Conservation (phyloP, 805 yeast species). For the Candida parachauliodes region DNA sequence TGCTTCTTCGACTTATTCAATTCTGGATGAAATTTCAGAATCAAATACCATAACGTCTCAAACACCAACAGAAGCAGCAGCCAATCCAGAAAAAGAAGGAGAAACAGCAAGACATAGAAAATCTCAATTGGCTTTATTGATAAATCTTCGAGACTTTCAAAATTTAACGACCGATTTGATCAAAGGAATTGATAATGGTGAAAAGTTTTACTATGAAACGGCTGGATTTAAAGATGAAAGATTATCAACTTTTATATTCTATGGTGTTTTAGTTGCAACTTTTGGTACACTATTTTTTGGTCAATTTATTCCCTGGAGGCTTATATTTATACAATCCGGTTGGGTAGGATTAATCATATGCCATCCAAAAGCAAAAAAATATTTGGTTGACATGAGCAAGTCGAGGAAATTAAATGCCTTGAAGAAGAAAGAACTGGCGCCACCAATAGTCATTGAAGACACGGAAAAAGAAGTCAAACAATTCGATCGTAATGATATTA, state of each 20-base stretch:
- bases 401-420: slow-evolving; percentile 11
- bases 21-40: slow-evolving; percentile 9
- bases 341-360: slow-evolving; percentile 53
- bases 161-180: slow-evolving; percentile 56
- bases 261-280: slow-evolving; percentile 28
- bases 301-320: slow-evolving; percentile 61
- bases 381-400: slow-evolving; percentile 16
- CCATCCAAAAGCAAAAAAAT: slow-evolving; percentile 56
- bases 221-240: slow-evolving; percentile 72
- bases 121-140: slow-evolving; percentile 40
- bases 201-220: slow-evolving; percentile 54
- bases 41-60: slow-evolving; percentile 7
- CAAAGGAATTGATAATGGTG: slow-evolving; percentile 46
- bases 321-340: slow-evolving; percentile 50
- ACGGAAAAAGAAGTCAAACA: slow-evolving; percentile 23
- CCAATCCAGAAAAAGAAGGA: slow-evolving; percentile 7
- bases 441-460: slow-evolving; percentile 21
- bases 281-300: slow-evolving; percentile 42
- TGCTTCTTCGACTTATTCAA: slow-evolving; percentile 16
- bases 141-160: slow-evolving; percentile 74
- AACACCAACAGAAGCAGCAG: slow-evolving; percentile 6
- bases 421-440: slow-evolving; percentile 15
- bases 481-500: slow-evolving; percentile 46
- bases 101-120: slow-evolving; percentile 13
- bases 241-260: slow-evolving; percentile 56